Base-by-base conservation (phyloP, 2,329 filamentous ascomycete species). In the Phyllosticta citribraziliensis region DNA sequence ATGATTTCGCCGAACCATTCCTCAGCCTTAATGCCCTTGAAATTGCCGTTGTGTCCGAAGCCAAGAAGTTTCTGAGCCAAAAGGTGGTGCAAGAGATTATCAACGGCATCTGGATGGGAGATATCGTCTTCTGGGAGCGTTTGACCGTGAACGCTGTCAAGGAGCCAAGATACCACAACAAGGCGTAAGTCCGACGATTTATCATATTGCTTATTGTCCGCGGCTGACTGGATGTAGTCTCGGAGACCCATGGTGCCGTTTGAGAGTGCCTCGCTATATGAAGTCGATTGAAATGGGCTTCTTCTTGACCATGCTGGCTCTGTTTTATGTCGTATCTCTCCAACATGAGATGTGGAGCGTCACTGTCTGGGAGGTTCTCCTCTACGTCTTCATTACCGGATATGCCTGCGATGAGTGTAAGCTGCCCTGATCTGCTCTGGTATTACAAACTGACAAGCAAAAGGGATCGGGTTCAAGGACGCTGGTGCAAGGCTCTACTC, bases 281-380 rank as follows among this genome's bases (percentile, higher is more conserved):
- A 95, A 95, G 74, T 82, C 84, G 1, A 95, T 91, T 71, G 90
- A 96, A 73, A 87, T 91, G 5, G 68, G 89, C 12, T 96, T 94
- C 77, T 94, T 95, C 70, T 78, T 84, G 47, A 79, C 83, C 0
- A 92, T 95, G 67, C 76, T 97, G 51, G 80, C 82, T 25, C 77
- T 97, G 5, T 97, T 96, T 74, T 97, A 96, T 69, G 81, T 84
- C n/a, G 91, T 96, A 0, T 80, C 96, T 33, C 82, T 95, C 54
- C 84, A 90, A 66, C 81, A 89, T 63, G 84, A 88, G 65, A 81
- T 85, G 9, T 78, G 80, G 19, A 78, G 79, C 27, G 84, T 96
- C 58, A 90, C 88, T 0, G 70, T 79, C 0, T 77, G 86, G 19
- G 91, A 97, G 71, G 75, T 87, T 1, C 70, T 89, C 17, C 81